Percentiles rank a stretch among this genome's conserved stretches.
phyloP scores from a whole-genome alignment of 495 filamentous ascomycete genomes.

The Talaromyces liani region DNA sequence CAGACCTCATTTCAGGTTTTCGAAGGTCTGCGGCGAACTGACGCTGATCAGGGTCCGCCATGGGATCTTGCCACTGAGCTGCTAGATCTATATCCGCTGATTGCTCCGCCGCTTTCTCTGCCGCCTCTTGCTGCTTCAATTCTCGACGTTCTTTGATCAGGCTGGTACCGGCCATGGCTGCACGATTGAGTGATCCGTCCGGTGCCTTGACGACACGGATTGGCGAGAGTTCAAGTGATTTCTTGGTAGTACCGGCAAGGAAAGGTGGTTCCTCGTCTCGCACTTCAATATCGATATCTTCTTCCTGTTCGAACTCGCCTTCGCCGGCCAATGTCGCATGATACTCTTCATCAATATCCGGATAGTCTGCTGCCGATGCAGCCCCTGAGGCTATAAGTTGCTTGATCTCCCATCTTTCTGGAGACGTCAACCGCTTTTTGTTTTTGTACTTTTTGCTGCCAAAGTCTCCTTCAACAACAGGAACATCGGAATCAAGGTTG shows the following conservation, averaged over 20 bases:
- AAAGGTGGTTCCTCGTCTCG: constrained; percentile 95
- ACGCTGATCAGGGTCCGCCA: constrained; percentile 74
- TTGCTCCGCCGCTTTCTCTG: constrained; percentile 73
- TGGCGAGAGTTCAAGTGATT: constrained; percentile 86
- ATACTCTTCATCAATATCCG: constrained; percentile 92
- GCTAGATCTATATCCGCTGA: constrained; percentile 76
- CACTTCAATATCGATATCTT: constrained; percentile 96
- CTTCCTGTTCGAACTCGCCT: constrained; percentile 86
- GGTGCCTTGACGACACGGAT: constrained; percentile 96
- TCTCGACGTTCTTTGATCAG: constrained; percentile 91
- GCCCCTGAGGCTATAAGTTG: constrained; percentile 94
- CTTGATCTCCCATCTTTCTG: constrained; percentile 94
- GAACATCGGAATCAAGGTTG: constrained; percentile 48
- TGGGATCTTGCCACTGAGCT: constrained; percentile 94
- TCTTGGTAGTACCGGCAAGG: constrained; percentile 91
- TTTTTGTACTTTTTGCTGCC: constrained; percentile 47
- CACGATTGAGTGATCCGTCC: constrained; percentile 89
- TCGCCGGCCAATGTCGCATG: constrained; percentile 79
- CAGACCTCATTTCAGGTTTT: constrained; percentile 42
- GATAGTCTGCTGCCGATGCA: constrained; percentile 83
- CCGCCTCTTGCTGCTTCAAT: constrained; percentile 76
- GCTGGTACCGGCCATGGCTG: constrained; percentile 85
- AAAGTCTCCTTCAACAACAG: constrained; percentile 56
- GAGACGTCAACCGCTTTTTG: constrained; percentile 90
- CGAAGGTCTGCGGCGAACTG: constrained; percentile 84